A percentile compares a stretch with the other conserved stretches of the same genome.
phyloP scores from a whole-genome alignment of 352 stramenopile genomes.

The Phytophthora melonis region DNA sequence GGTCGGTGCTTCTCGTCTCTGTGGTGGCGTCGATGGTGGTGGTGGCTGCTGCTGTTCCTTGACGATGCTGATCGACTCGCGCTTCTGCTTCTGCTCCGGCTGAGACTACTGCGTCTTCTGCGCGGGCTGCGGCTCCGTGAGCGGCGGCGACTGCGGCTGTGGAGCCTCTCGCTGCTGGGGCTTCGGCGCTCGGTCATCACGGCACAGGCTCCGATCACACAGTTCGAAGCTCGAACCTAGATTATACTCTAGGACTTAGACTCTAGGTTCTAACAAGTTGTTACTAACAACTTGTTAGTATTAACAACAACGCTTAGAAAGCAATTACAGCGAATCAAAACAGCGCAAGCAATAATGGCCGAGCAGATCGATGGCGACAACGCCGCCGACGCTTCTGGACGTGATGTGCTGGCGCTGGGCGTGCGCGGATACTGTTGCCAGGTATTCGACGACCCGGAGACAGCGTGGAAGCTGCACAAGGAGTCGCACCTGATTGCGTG shows the following conservation, averaged over 20 bases:
- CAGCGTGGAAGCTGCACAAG: constrained; percentile 59
- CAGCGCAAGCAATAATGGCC: constrained; percentile 17
- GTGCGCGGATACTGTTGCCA: constrained; percentile 61
- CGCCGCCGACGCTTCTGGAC: neutral
- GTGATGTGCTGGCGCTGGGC: constrained; percentile 44
- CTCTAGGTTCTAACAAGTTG: neutral
- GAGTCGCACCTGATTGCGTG: constrained; percentile 70
- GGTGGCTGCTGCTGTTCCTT: constrained; percentile 11
- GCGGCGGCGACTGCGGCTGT: constrained; percentile 31
- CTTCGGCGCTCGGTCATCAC: constrained; percentile 2
- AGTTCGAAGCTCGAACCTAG: neutral
- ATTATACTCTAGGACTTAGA: no score
- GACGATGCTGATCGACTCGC: constrained; percentile 35
- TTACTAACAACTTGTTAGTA: no score
- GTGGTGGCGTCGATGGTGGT: constrained; percentile 3
- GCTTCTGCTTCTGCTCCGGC: constrained; percentile 31
- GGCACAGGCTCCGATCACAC: no score
- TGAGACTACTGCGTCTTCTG: constrained; percentile 15
- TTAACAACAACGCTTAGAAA: constrained; percentile 3
- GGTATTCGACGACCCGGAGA: constrained; percentile 57
- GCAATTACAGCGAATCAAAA: constrained; percentile 28
- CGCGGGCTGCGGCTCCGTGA: constrained; percentile 36
- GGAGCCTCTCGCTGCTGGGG: constrained; percentile 21
- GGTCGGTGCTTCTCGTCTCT: constrained; percentile 17
- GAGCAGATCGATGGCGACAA: neutral